Evolutionary conservation across 2,329 filamentous ascomycete species (phyloP), one percentile per base, ranked within the genome.

Genomic region (Fusarium sp.): DNA sequence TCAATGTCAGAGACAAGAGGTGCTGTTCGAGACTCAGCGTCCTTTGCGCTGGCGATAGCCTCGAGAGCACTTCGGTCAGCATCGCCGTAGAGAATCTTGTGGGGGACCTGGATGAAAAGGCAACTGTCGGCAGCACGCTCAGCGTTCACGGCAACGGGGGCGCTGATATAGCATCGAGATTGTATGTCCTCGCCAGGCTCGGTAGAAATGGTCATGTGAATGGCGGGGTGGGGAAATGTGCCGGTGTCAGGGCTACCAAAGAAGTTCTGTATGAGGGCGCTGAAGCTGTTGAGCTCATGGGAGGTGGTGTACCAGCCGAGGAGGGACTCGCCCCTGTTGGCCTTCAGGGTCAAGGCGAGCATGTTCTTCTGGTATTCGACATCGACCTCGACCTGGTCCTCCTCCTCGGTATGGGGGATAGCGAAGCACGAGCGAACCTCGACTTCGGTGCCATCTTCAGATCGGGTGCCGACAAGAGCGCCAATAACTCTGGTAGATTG

Each of bases 281-380:
- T 96, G 88, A 99, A 99, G 82, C 93, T 97, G 90, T 99, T 98
- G 80, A 99, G 90, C 85, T 98, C 95, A 82, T 94, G 92, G 80
- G 93, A 95, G 55, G 96, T 99, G 73, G 96, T 97, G 86, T 99
- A 99, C 96, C 96, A 99, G 80, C 96, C 96, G 70, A 99, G 92
- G 66, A 99, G 90, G 60, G 94, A 91, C 84, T 99, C 96, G 84
- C 94, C 94, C 56, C 96, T 96, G 83, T 94, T 93, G 64, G 95
- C 95, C 85, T 95, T 95, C 77, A 98, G 91, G 82, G 97, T 95
- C 78, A 99, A 87, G 67, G 93, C 92, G 65, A 98, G 91, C 96
- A 99, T 99, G 84, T 95, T 95, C 90, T 98, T 98, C 86, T 99
- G 96, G 85, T 98, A 99, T 85, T 99, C 96, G 89, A 99, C 97